These are phyloP conservation scores for Trichoderma sp. DNA, from an alignment of 2,329 filamentous ascomycete species.

Conservation along the genomic window DNA sequence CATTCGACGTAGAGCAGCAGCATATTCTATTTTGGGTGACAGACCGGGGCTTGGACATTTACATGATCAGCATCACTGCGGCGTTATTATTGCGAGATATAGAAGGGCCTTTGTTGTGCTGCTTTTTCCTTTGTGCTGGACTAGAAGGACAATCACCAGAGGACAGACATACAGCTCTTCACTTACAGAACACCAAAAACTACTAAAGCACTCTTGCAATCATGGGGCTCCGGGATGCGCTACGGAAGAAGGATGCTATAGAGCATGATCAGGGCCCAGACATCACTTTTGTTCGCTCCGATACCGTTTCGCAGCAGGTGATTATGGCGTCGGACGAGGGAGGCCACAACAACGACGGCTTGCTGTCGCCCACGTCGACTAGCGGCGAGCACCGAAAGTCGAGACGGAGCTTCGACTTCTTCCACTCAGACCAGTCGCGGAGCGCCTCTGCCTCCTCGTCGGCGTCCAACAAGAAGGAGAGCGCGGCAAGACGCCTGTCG, in stretches of 20 bases:
- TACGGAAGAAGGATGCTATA: slow-evolving; percentile 53
- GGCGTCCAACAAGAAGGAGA: slow-evolving; percentile 37
- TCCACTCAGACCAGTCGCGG: slow-evolving; percentile 46
- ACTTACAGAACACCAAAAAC: not conserved
- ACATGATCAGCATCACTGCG: not conserved
- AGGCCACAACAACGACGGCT: slow-evolving; percentile 32
- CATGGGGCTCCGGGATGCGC: slow-evolving; percentile 53
- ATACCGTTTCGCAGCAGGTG: slow-evolving; percentile 75
- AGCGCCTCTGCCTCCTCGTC: slow-evolving; percentile 47
- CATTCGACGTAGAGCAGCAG: not conserved
- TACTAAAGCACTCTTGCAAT: slow-evolving; percentile 11
- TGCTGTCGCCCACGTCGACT: slow-evolving; percentile 30
- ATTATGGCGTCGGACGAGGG: slow-evolving; percentile 64
- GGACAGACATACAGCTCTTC: not conserved
- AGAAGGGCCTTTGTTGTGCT: slow-evolving; percentile 1
- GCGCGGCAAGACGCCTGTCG: slow-evolving; percentile 54
- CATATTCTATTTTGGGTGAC: not conserved
- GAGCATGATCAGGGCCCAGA: slow-evolving; percentile 53
- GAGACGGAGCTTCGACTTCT: slow-evolving; percentile 48
- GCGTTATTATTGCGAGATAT: not conserved
- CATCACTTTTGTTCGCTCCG: slow-evolving; percentile 81
- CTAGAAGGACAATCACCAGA: not conserved
- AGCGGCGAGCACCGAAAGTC: slow-evolving; percentile 31
- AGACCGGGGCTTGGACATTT: not conserved
- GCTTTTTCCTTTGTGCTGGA: not conserved